Evolutionary conservation across 2,329 filamentous ascomycete genomes (phyloP), one percentile per base, ranked within the genome.

Genomic region (Neodidymelliopsis sp.): DNA sequence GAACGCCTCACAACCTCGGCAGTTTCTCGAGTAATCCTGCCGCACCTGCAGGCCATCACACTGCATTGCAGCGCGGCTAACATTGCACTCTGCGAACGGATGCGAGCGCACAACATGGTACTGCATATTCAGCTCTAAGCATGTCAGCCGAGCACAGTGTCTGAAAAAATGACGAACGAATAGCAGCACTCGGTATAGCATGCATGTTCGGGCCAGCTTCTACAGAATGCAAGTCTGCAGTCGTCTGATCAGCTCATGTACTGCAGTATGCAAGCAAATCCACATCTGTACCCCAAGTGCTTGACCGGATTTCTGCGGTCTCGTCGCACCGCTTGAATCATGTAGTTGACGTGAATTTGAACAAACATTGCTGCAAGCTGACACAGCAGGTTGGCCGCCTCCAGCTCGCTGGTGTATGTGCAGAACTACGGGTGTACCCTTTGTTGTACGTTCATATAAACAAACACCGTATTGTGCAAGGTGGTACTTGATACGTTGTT

Each of bases 1-100:
- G 23, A 20, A 46, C 20, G 12, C 3, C 20, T 25, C 19, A n/a
- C 6, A 16, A 27, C n/a, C 24, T 30, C 19, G 20, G 37, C 25
- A 22, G 31, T 52, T 8, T 22, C 45, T 44, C 9, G 11, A 28
- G 28, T 4, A 28, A 33, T 51, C 54, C 47, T 54, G 53, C 53
- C 53, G 53, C 39, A 40, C 16, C 19, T 52, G 52, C 45, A 58
- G 38, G 40, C 37, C 31, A 33, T 57, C 41, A 57, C 53, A 47
- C 35, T 56, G 53, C 59, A 56, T 54, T 29, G 34, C 41, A 51
- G 25, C 25, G 36, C 40, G 24, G 39, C 22, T 34, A 24, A 13
- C 15, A 9, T 36, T 18, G 45, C 33, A 7, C 27, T n/a, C 28
- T 35, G 34, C 34, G 28, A 39, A 39, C 20, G 16, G 18, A 28